Evolutionary conservation across 108 stramenopile genomes (phyloP), one percentile per base, ranked within the genome.

Genomic region (Cyclotella distinguenda): DNA sequence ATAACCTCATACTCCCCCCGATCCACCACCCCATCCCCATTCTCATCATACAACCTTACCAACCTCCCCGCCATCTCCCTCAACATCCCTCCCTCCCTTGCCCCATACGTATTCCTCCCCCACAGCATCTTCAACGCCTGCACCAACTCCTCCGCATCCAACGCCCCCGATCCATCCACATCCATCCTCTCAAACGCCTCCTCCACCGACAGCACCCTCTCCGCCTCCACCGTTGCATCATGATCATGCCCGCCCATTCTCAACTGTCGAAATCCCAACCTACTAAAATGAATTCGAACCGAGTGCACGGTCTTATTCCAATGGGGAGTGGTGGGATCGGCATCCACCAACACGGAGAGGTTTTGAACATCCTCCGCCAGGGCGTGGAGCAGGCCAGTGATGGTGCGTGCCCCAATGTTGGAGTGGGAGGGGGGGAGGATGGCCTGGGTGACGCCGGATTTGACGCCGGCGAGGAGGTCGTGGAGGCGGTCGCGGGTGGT

Each of bases 21-120:
- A 77, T 91, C 90, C 11, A 95, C 86, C 26, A 85, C 87, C 13
- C 90, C 90, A 61, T 95, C 87, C 8, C 86, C 87, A 72, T 95
- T 83, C 6, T 68, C 45, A 61, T 95, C 94, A 46, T 95, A 95
- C 18, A 95, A 60, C 10, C 73, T 44, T 11, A 95, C 64, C 44
- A 95, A 75, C 15, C 86, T 54, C 1, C 79, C 68, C 34, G 94
- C 90, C 38, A 95, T 52, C 45, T 79, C 79, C 15, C 70, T 45
- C 12, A 90, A 55, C 26, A 59, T 66, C n/a, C n/a, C n/a, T n/a
- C n/a, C n/a, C n/a, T 35, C 77, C 64, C 44, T 61, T 76, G 0
- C n/a, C n/a, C n/a, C n/a, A n/a, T n/a, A n/a, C n/a, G n/a, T n/a
- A n/a, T n/a, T n/a, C n/a, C n/a, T 64, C 66, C 22, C 61, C 36